Evolutionary conservation across 1,139 yeast genomes (phyloP), one percentile per base, ranked within the genome.

Genomic region (Debaryomycetaceae sp.): DNA sequence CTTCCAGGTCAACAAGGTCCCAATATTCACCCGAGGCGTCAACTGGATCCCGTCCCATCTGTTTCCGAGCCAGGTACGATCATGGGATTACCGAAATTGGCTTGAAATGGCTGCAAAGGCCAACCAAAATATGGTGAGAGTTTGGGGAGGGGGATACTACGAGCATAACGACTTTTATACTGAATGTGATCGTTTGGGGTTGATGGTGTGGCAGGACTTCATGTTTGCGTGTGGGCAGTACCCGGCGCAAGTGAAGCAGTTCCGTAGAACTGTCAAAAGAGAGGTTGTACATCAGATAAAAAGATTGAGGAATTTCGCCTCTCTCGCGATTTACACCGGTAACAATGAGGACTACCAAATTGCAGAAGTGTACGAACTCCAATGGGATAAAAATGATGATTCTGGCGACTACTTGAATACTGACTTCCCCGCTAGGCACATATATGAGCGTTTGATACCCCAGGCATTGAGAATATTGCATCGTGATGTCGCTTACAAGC

Each of bases 141-240:
- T 68, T 2, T 69, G 75, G 75, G 75, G 68, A 11, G 75, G 75
- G 17, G 75, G 75, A 2, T 50, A 49, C 34, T 69, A 62, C 40
- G 75, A 70, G 38, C 45, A 44, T 16, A 69, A 65, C 26, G 34
- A 39, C 15, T 64, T 69, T 40, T 69, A 69, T 40, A 47, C 54
- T 21, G 59, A 56, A 37, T 69, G 75, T 46, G 75, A 69, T 37
- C 36, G 56, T 16, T 38, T 52, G 2, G 75, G 75, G 3, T 39
- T 69, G 14, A 29, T 69, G 40, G 62, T 69, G 6, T 69, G 74
- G 72, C 75, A 69, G 32, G 75, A 69, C 43, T 67, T 69, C 41
- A 65, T 69, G 74, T 69, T 70, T 56, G 74, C 72, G 4, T 70
- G 75, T 47, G 75, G 72, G 1, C 64, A 61, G 29, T 70, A 70